phyloP scores from a whole-genome alignment of 768 basidiomycete genomes.

The Coprinellus micaceus region DNA sequence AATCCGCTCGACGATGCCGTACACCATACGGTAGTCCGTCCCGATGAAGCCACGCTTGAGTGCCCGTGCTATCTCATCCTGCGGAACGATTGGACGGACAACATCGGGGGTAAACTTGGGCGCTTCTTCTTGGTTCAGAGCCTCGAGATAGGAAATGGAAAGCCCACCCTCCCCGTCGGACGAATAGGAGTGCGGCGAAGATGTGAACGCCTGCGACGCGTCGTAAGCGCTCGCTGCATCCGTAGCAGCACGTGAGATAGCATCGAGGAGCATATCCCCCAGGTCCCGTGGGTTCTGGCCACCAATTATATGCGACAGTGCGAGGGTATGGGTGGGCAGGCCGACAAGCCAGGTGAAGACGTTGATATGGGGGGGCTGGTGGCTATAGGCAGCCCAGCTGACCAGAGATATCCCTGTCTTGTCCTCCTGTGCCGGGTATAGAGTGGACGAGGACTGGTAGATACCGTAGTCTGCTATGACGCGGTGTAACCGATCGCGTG shows the following conservation, averaged over 20 bases:
- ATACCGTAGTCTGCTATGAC: no score
- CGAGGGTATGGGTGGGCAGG: slow-evolving; percentile 20
- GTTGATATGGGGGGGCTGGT: not conserved
- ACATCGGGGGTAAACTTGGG: not conserved
- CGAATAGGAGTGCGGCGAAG: not conserved
- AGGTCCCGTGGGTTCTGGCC: slow-evolving; percentile 32
- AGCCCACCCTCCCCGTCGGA: slow-evolving; percentile 11
- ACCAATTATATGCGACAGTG: slow-evolving; percentile 26
- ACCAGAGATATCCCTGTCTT: slow-evolving; percentile 1
- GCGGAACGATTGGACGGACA: not conserved
- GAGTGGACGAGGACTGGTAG: no score
- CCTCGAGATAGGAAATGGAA: no score
- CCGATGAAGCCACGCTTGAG: not conserved
- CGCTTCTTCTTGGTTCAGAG: no score
- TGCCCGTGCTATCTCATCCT: not conserved
- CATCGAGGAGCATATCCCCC: slow-evolving; percentile 25
- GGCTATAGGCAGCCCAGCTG: slow-evolving; percentile 8
- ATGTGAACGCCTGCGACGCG: not conserved
- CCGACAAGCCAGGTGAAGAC: slow-evolving; percentile 1
- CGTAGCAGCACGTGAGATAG: slow-evolving; percentile 20
- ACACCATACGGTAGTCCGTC: not conserved
- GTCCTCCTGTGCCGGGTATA: slow-evolving; percentile 1
- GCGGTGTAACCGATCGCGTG: no score
- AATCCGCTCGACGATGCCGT: not conserved
- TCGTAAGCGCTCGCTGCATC: slow-evolving; percentile 20